phyloP scores from a whole-genome alignment of 805 yeast species.

The Schwanniomyces yamadae region DNA sequence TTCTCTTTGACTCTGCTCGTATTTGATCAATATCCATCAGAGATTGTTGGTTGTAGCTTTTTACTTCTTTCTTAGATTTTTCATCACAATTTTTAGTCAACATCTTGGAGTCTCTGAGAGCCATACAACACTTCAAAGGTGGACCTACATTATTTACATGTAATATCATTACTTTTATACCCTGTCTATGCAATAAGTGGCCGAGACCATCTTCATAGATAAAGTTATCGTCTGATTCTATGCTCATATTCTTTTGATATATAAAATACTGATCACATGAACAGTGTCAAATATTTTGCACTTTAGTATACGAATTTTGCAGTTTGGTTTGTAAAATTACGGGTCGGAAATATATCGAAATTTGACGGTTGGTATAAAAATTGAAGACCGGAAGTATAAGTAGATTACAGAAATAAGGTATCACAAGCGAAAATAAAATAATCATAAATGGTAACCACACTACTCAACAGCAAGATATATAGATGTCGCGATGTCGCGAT shows the following conservation, averaged over 20 bases:
- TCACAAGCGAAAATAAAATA: too few species aligned
- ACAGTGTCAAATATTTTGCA: slow-evolving; percentile 2
- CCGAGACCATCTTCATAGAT: slow-evolving; percentile 1
- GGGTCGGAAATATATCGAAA: not conserved
- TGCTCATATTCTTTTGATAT: not conserved
- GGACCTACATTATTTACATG: not conserved
- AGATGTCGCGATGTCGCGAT: too few species aligned
- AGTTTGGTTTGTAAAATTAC: not conserved
- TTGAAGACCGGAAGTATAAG: slow-evolving; percentile 1
- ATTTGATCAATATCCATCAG: not conserved
- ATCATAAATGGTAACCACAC: too few species aligned
- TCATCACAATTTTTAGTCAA: slow-evolving; percentile 1
- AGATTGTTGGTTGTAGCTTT: not conserved
- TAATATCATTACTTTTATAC: slow-evolving; percentile 1
- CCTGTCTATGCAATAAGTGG: slow-evolving; percentile 1
- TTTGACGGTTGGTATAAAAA: not conserved
- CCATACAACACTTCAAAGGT: slow-evolving; percentile 1
- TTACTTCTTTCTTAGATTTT: slow-evolving; percentile 1
- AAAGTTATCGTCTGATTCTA: slow-evolving; percentile 1
- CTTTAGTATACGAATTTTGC: not conserved
- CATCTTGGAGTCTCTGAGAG: slow-evolving; percentile 2
- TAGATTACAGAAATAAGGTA: not conserved
- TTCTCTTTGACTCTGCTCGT: slow-evolving; percentile 1
- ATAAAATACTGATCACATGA: not conserved
- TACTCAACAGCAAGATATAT: too few species aligned